A percentile compares a stretch with the other conserved stretches of the same genome.
These are phyloP conservation scores for Scheffersomyces illinoinensis DNA, from an alignment of 1,139 yeast genomes.

Conservation along the genomic window DNA sequence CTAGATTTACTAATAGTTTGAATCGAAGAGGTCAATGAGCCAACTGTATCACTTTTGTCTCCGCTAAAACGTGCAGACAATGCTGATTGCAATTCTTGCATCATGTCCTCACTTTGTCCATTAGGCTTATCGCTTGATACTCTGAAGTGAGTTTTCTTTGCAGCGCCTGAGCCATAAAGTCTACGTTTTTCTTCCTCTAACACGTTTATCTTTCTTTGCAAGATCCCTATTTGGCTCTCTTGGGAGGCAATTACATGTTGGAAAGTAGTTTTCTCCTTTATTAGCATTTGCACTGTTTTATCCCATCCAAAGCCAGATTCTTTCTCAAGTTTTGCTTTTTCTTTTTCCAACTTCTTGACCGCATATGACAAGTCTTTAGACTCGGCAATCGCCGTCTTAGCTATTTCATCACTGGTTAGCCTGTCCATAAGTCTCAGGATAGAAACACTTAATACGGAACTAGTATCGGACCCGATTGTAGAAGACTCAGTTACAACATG, in stretches of 20 bases:
- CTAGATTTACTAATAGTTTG: neutral
- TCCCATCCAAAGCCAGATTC: constrained; percentile 24
- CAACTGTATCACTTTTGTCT: neutral
- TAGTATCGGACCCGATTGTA: constrained; percentile 23
- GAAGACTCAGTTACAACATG: constrained; percentile 30
- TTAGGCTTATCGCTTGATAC: neutral
- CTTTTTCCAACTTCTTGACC: constrained; percentile 23
- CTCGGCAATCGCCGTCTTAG: constrained; percentile 35
- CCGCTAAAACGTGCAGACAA: neutral
- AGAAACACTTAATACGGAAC: constrained; percentile 29
- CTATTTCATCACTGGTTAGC: constrained; percentile 33
- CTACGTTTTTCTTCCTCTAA: constrained; percentile 17
- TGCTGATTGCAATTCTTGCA: neutral
- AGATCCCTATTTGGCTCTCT: constrained; percentile 26
- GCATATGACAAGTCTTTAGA: constrained; percentile 24
- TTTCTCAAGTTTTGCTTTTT: constrained; percentile 23
- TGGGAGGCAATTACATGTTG: constrained; percentile 27
- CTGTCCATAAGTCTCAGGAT: constrained; percentile 38
- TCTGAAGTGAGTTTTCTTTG: neutral
- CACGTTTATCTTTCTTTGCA: constrained; percentile 22
- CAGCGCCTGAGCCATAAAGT: neutral
- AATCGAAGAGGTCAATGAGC: neutral
- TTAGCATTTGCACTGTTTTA: constrained; percentile 18
- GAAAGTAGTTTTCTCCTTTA: constrained; percentile 16
- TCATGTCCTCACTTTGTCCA: neutral